These are phyloP conservation scores for Chytridium lagenaria DNA, from an alignment of 371 early-diverging fungal species.

Conservation along the genomic window DNA sequence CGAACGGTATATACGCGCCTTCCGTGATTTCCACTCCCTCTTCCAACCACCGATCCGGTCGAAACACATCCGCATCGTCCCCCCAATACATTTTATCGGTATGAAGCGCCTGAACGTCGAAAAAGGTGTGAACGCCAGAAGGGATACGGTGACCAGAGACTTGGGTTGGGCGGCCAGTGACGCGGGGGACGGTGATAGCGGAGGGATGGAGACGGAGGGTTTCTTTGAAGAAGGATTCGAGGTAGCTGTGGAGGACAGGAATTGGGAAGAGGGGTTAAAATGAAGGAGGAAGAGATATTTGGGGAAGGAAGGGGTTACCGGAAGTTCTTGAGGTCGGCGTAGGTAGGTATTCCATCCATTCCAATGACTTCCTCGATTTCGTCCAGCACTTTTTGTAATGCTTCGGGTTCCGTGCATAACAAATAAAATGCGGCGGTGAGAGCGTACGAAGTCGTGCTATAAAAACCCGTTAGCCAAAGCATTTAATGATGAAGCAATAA, in stretches of 20 bases:
- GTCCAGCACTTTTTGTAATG: not conserved
- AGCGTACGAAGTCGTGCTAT: conserved; percentile 1
- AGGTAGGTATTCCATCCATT: not conserved
- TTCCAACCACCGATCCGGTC: conserved; percentile 65
- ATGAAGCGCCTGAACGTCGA: conserved; percentile 57
- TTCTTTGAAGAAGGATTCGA: conserved; percentile 35
- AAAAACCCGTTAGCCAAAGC: not conserved
- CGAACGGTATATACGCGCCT: not conserved
- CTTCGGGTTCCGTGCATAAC: not conserved
- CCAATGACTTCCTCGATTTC: not conserved
- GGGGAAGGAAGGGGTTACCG: no score
- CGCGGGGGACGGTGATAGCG: conserved; percentile 49
- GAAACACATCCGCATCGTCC: conserved; percentile 65
- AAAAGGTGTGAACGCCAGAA: conserved; percentile 57
- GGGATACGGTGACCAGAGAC: conserved; percentile 58
- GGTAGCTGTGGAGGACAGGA: no score
- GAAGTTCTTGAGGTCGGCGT: conserved; percentile 7
- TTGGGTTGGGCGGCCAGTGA: conserved; percentile 49
- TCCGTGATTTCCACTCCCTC: not conserved
- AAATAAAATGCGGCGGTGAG: not conserved
- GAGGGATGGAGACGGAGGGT: conserved; percentile 28
- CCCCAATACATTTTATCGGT: conserved; percentile 66
- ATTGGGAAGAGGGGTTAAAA: no score
- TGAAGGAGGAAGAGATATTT: no score
- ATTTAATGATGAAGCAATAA: not conserved